A percentile compares a stretch with the other conserved stretches of the same genome.
phyloP scores from a whole-genome alignment of 179 eudicot species.

The Spinacia oleracea region DNA sequence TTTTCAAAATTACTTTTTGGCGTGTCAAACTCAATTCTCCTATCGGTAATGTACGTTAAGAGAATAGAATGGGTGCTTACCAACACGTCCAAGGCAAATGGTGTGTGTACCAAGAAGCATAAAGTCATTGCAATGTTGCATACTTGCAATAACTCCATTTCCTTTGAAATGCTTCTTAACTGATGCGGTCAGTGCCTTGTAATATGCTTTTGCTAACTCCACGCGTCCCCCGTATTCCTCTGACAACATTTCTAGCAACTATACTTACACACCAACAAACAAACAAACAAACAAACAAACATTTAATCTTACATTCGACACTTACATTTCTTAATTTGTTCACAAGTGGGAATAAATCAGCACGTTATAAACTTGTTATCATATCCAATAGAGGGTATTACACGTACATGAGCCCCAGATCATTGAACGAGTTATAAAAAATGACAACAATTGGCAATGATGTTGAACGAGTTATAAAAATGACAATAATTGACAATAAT shows the following conservation, averaged over 20 bases:
- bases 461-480: no score
- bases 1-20: no score
- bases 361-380: no score
- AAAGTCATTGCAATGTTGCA: conserved; percentile 96
- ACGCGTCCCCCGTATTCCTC: conserved; percentile 95
- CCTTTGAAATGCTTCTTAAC: conserved; percentile 84
- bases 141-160: conserved; percentile 90
- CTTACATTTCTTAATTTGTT: no score
- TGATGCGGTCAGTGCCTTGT: conserved; percentile 71
- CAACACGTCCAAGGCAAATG: conserved; percentile 88
- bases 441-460: no score
- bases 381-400: no score
- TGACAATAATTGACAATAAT: no score
- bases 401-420: no score
- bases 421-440: no score
- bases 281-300: not conserved
- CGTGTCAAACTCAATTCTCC: no score
- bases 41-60: no score
- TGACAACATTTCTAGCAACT: conserved; percentile 84
- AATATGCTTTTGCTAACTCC: conserved; percentile 77
- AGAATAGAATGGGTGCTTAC: conserved; percentile 40
- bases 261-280: not conserved
- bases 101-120: conserved; percentile 89
- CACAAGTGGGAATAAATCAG: no score
- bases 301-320: not conserved